Base-by-base conservation (phyloP, 2,329 filamentous ascomycete species). In the Epichloe scottii region DNA sequence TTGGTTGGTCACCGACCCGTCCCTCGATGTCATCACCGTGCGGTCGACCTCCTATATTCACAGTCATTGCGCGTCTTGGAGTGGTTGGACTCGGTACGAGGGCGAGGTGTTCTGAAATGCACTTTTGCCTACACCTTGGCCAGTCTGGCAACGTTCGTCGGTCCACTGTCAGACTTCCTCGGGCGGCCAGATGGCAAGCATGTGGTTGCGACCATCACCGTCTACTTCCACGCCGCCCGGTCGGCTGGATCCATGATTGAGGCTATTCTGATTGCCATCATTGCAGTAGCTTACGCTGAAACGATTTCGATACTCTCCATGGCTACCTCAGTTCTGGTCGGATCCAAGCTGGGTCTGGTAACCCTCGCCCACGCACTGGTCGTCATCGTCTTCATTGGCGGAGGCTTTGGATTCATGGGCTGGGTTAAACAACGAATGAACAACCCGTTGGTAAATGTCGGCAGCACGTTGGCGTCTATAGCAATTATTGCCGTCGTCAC, bases 141-240 rank as follows among this genome's bases (percentile, higher is more conserved):
- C 12, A 90, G 86, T 55, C 71, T 94, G 66, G 87, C 83, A 34
- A 95, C 89, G 0, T 90, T 94, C 60, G 79, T 87, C 48, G 78
- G 81, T 2, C 76, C 77, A 3, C 74, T 94, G 46, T 81, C 87
- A 7, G 71, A 73, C 5, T 76, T 87, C 51, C 73, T 95, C n/a
- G 89, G 89, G 5, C 75, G 81, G 54, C 85, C 88, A 60, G 88
- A 94, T 68, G 87, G 87, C 43, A 95, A 95, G 63, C 89, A 95
- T 67, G 82, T 94, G 62, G 87, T 94, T 51, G 88, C 88, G 38
- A 95, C 89, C 3, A 82, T 95, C 50, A 90, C 87, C 0, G 89
- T 95, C 6, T 95, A 94, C 62, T 95, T 95, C 62, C 88, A 95
- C 64, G 87, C 89, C 2, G 85, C 87, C 1, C 76, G 89, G 53